Evolutionary conservation across 306 rosid genomes (phyloP).

Genomic region (Gillenia trifoliata): DNA sequence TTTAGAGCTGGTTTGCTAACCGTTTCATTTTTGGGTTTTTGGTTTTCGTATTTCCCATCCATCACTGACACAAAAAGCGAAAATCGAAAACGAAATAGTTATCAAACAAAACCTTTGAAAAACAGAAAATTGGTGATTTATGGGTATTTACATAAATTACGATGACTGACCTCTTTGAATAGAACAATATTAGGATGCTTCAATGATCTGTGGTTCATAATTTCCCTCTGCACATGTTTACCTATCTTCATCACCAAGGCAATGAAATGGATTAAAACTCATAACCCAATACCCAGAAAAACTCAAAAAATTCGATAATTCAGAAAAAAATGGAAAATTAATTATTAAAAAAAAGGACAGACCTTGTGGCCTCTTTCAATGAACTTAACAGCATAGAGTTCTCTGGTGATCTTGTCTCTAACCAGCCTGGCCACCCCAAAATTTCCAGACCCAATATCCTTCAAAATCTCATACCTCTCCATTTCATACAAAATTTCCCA

Average conservation of each 20-base stretch:
- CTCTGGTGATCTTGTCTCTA: constrained; percentile 48
- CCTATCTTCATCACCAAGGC: constrained; percentile 51
- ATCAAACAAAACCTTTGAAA: too few species aligned
- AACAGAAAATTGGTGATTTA: background rate
- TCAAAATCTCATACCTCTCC: constrained; percentile 78
- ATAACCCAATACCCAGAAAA: background rate
- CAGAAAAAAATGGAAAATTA: background rate
- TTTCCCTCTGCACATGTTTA: constrained; percentile 75
- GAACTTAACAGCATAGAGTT: constrained; percentile 66
- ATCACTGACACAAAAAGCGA: too few species aligned
- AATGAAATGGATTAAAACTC: background rate
- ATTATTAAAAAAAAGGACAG: background rate
- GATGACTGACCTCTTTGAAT: constrained; percentile 66
- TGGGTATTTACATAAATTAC: background rate
- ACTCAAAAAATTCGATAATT: background rate
- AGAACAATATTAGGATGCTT: constrained; percentile 78
- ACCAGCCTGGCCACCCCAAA: constrained; percentile 73
- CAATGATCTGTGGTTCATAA: constrained; percentile 85
- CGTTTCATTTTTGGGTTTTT: too few species aligned
- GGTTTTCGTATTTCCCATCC: too few species aligned
- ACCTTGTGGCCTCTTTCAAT: constrained; percentile 87
- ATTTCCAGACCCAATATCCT: constrained; percentile 78
- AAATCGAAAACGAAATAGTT: too few species aligned
- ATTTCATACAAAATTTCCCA: constrained; percentile 9
- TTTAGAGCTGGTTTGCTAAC: too few species aligned